Evolutionary conservation across 768 basidiomycete species (phyloP).

Genomic region (Dacryopinax spathularia): DNA sequence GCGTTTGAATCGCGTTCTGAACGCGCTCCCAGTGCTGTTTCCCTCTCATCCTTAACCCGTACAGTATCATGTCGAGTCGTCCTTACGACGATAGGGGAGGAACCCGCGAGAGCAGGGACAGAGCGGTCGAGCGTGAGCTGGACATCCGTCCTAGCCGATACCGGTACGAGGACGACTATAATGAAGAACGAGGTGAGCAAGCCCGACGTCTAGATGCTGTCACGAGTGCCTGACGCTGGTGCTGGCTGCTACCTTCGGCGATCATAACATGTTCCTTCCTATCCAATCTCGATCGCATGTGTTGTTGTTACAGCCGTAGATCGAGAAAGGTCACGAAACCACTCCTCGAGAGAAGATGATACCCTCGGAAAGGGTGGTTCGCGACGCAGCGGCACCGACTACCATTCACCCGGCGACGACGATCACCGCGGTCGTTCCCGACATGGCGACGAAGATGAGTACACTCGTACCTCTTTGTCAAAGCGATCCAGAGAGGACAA

Average conservation of each 20-base stretch:
- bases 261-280: background rate
- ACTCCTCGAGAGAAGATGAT: too few relatives aligned
- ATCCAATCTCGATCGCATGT: background rate
- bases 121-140: background rate
- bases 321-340: too few relatives aligned
- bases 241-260: background rate
- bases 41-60: too few relatives aligned
- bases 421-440: background rate
- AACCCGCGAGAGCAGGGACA: background rate
- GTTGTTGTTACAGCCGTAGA: too few relatives aligned
- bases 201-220: background rate
- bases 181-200: background rate
- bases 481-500: background rate
- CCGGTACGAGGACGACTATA: background rate
- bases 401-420: background rate
- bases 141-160: background rate
- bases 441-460: background rate
- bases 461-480: background rate
- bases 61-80: background rate
- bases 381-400: too few relatives aligned
- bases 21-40: too few relatives aligned
- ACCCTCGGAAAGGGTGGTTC: too few relatives aligned
- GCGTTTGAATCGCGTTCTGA: too few relatives aligned
- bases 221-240: background rate
- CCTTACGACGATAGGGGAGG: background rate